These are phyloP conservation scores for Teunomyces gatunensis DNA, from an alignment of 805 yeast genomes.

Conservation along the genomic window DNA sequence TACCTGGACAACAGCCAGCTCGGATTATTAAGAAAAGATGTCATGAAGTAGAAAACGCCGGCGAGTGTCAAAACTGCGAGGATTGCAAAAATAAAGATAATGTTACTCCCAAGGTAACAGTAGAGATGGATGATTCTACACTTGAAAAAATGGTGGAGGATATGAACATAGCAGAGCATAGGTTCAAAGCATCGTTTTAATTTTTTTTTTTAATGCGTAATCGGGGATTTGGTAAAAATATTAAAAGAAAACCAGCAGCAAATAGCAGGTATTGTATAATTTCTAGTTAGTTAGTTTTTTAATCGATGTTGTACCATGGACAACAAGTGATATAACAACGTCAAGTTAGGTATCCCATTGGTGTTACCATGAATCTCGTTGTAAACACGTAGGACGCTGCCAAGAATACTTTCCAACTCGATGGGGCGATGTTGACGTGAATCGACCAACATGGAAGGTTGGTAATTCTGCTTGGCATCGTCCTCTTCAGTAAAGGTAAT, in stretches of 20 bases:
- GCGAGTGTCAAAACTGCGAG: slow-evolving; percentile 27
- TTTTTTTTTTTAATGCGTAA: neutral
- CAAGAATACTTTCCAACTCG: slow-evolving; percentile 70
- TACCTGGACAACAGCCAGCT: neutral
- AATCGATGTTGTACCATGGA: slow-evolving; percentile 11
- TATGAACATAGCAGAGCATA: neutral
- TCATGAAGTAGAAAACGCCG: slow-evolving; percentile 19
- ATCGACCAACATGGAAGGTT: slow-evolving; percentile 76
- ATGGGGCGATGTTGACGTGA: slow-evolving; percentile 61
- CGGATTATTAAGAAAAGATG: neutral
- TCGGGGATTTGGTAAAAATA: neutral
- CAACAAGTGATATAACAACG: slow-evolving; percentile 10
- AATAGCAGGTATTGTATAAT: neutral
- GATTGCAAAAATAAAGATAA: slow-evolving; percentile 23
- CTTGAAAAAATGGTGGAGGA: slow-evolving; percentile 6
- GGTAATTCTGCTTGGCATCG: slow-evolving; percentile 57
- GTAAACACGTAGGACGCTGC: slow-evolving; percentile 35
- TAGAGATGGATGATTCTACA: slow-evolving; percentile 8
- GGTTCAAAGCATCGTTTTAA: neutral
- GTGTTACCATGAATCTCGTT: slow-evolving; percentile 1
- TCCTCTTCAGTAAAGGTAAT: slow-evolving; percentile 12
- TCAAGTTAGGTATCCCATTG: slow-evolving; percentile 11
- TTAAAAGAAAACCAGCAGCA: neutral
- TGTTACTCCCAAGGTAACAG: slow-evolving; percentile 9
- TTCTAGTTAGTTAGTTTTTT: neutral